Base-by-base conservation (phyloP, 306 rosid species). In the Medicago ruthenica region DNA sequence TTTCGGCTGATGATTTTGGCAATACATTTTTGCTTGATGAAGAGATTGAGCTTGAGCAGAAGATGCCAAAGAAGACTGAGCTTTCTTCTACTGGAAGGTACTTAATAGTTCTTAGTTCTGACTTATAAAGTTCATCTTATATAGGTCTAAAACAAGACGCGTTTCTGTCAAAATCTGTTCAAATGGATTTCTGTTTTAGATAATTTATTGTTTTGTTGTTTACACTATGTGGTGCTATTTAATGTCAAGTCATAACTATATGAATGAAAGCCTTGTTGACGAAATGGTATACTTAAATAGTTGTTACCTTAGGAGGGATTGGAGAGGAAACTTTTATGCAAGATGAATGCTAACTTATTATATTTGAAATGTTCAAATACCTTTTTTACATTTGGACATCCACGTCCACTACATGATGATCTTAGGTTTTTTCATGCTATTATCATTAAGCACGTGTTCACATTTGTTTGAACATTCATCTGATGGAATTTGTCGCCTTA, bases 21-120 rank as follows among this genome's bases (percentile, higher is more conserved):
- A 86, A 85, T 78, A 90, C 99, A 51, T 95, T 95, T 87, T 82
- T 95, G 99, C 90, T 95, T 9, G 99, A 95, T 70, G 99, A 95
- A 83, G 99, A 95, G 87, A 86, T 95, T 17, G 99, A 95, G 79
- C 83, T 89, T 13, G 99, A 92, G 84, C 95, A 86, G 79, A 88
- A 84, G 81, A 67, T 69, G 71, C 53, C 67, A 63, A 90, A 66
- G 85, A 91, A 87, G 68, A 84, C 78, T 53, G 86, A 79, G 66
- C 42, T 48, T 79, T 85, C 88, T 82, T 85, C 87, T 42, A 37
- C 53, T 76, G 80, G 83, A 89, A 92, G 97, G 99, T 89, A 86
- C 51, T 69, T 2, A 14, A 27, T 36, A 51, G 68, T 82, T 78
- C 47, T 66, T 18, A 53, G 13, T 61, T 48, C 70, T 57, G 73